phyloP scores from a whole-genome alignment of 1,284 basidiomycete genomes.

The Exobasidium cylindrosporum region DNA sequence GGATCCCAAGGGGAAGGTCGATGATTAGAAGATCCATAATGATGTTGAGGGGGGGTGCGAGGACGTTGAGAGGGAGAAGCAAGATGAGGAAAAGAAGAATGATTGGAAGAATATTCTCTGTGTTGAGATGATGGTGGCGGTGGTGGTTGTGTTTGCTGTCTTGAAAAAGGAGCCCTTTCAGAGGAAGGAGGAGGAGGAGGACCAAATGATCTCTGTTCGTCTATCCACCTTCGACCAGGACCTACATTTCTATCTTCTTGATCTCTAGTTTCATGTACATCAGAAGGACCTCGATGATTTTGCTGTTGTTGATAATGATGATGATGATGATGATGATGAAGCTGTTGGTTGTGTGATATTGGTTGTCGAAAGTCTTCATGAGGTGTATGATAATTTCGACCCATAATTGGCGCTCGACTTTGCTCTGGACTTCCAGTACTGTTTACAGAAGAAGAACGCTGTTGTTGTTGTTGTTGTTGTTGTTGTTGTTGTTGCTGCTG shows the following conservation, averaged over 20 bases:
- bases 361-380: conserved; percentile 3
- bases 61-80: conserved; percentile 10
- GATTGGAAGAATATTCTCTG: background rate
- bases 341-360: too few species aligned
- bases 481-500: background rate
- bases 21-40: background rate
- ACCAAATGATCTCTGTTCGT: background rate
- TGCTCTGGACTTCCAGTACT: conserved; percentile 2
- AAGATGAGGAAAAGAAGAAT: conserved; percentile 3
- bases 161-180: background rate
- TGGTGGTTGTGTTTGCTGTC: background rate
- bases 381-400: background rate
- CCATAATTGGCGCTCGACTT: background rate
- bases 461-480: background rate
- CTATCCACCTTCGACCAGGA: background rate
- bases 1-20: conserved; percentile 8
- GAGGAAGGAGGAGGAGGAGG: conserved; percentile 3
- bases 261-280: background rate
- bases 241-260: background rate
- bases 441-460: background rate
- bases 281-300: background rate
- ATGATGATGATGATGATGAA: background rate
- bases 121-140: background rate
- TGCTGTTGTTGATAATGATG: background rate
- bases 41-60: conserved; percentile 1